phyloP scores from a whole-genome alignment of 257 asterid species.

The Nicotiana undulata region DNA sequence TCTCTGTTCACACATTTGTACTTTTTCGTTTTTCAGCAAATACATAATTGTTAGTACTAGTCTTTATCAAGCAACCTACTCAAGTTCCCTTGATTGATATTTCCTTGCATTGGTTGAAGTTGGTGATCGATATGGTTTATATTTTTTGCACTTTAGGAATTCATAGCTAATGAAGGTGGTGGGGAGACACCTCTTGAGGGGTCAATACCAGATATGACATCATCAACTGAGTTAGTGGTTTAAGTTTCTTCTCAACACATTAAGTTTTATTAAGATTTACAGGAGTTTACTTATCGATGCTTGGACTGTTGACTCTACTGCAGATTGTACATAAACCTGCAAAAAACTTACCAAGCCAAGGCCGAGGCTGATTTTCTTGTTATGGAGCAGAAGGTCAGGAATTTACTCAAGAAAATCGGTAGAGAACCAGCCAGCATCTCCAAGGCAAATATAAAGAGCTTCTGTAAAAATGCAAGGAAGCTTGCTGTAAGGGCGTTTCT shows the following conservation, averaged over 20 bases:
- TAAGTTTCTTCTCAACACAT: slow-evolving; percentile 1
- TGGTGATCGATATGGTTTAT: background rate
- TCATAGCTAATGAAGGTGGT: slow-evolving; percentile 78
- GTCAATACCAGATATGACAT: slow-evolving; percentile 96
- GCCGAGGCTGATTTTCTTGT: slow-evolving; percentile 86
- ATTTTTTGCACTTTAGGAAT: slow-evolving; percentile 39
- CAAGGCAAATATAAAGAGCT: slow-evolving; percentile 64
- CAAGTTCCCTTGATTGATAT: background rate
- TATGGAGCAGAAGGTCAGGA: slow-evolving; percentile 57
- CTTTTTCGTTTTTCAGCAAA: background rate
- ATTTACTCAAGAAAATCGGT: slow-evolving; percentile 68
- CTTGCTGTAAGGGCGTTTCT: slow-evolving; percentile 29
- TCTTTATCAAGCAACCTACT: background rate
- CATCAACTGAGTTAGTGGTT: slow-evolving; percentile 87
- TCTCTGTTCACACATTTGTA: background rate
- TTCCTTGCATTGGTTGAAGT: background rate
- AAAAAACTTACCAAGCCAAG: slow-evolving; percentile 87
- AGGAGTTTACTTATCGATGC: slow-evolving; percentile 4
- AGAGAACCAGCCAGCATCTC: slow-evolving; percentile 82
- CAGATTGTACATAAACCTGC: slow-evolving; percentile 77
- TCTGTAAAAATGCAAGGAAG: slow-evolving; percentile 93
- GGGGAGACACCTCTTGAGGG: slow-evolving; percentile 98
- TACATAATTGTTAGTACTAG: background rate
- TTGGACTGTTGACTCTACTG: slow-evolving; percentile 10
- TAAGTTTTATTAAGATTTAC: background rate